Evolutionary conservation across 2,329 filamentous ascomycete species (phyloP), one percentile per base, ranked within the genome.

Genomic region (Stenocarpella maydis): DNA sequence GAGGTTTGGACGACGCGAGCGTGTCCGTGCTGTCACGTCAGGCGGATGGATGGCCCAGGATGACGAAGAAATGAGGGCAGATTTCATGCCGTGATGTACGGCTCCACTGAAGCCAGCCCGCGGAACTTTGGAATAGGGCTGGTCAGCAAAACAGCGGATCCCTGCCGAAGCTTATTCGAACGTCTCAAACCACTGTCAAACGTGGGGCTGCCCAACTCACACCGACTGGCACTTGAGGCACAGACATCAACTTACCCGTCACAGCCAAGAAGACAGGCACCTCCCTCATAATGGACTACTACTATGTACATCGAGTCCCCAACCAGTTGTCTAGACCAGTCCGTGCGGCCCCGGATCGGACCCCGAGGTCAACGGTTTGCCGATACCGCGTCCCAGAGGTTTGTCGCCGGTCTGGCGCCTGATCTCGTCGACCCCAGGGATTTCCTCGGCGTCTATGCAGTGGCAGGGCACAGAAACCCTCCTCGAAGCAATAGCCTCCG

Each of bases 101-200:
- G 55, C 55, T 61, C 55, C 55, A 24, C n/a, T 31, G 39, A 47
- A 28, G 39, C 39, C 55, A 41, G 43, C 55, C 55, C 55, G 55
- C 55, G 47, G n/a, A 61, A 61, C 55, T 41, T 41, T 41, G 47
- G n/a, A 61, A 61, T 47, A 61, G 41, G 55, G 55, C 47, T 61
- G 41, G 52, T 17, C 26, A 34, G 26, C 19, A n/a, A 47, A 47
- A 31, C 26, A 47, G 21, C 47, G 55, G 41, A 61, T 47, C 55
- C 55, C 41, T 61, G 55, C 41, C 55, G 47, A 61, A 61, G 55
- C 55, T 61, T 61, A 61, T 61, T 61, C 55, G 41, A 47, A 61
- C 55, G 41, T 61, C 55, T 61, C 55, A 61, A 61, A 61, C 55
- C 55, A 34, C 55, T 61, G 26, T 61, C 55, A 61, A 61, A 61